phyloP scores from a whole-genome alignment of 306 rosid species.

The Cucurbita pepo region DNA sequence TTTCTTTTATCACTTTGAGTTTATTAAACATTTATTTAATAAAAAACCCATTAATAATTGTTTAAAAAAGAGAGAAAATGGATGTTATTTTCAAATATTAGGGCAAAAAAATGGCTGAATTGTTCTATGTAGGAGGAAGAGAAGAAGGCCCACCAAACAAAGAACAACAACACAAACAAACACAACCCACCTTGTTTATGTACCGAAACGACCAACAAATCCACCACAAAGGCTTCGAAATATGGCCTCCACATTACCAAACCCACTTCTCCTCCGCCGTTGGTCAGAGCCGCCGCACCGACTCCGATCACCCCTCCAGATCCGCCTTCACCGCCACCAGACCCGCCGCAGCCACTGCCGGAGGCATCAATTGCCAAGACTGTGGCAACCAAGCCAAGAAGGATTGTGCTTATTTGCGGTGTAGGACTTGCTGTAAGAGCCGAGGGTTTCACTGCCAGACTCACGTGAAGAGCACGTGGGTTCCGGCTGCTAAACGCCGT shows the following conservation, averaged over 20 bases:
- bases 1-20: too few species aligned
- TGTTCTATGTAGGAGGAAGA: slow-evolving; percentile 71
- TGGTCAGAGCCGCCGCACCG: slow-evolving; percentile 34
- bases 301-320: slow-evolving; percentile 42
- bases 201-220: not conserved
- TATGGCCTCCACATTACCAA: slow-evolving; percentile 35
- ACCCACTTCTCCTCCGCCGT: slow-evolving; percentile 24
- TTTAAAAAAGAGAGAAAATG: too few species aligned
- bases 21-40: too few species aligned
- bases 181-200: slow-evolving; percentile 5
- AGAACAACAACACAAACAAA: slow-evolving; percentile 15
- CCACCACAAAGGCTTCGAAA: slow-evolving; percentile 13
- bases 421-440: slow-evolving; percentile 91
- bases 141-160: slow-evolving; percentile 17
- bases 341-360: slow-evolving; percentile 18
- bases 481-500: slow-evolving; percentile 88
- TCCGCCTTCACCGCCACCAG: slow-evolving; percentile 56
- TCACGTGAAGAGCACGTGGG: slow-evolving; percentile 97
- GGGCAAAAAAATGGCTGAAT: slow-evolving; percentile 74
- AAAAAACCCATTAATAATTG: too few species aligned
- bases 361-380: slow-evolving; percentile 62
- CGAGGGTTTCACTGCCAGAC: slow-evolving; percentile 92
- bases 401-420: slow-evolving; percentile 65
- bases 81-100: not conserved
- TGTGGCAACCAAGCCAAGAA: slow-evolving; percentile 97